Evolutionary conservation across 1,284 basidiomycete genomes (phyloP), one percentile per base, ranked within the genome.

Genomic region (Baeospora myosura): DNA sequence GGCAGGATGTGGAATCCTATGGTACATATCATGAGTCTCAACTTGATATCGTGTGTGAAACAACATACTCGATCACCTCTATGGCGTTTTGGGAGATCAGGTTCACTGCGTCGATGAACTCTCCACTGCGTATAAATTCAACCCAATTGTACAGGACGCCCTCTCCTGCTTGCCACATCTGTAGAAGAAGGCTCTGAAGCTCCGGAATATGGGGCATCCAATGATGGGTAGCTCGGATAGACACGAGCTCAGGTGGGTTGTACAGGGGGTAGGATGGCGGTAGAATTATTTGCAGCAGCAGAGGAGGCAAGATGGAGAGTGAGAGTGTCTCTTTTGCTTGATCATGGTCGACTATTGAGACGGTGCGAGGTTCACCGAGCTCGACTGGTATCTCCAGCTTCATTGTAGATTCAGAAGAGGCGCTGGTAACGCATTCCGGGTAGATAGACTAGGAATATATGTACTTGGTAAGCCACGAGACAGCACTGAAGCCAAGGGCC

Each of bases 111-210:
- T 66, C 54, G 20, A 86, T 56, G 53, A 81, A 81, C 17, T 78
- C 72, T 7, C 78, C 84, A 17, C 67, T 75, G 16, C 76, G 72
- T 40, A 88, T 68, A 57, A 69, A 76, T 55, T 87, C 83, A 29
- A 85, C 67, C 81, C 83, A 85, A 29, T 61, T 65, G 52, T 80
- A 87, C 2, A 88, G 63, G 3, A 80, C 64, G 10, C 72, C 71
- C 43, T 81, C 74, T 6, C 73, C 75, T 17, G 70, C 61, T 31
- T 69, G 62, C 81, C 81, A 86, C 64, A 73, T 71, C 1, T 64
- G 62, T 22, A 60, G 63, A 34, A 88, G 59, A 14, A 55, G 53
- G 16, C 58, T 49, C 17, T 63, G 60, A 4, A 86, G 58, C 6
- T 54, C 56, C 8, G 52, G 38, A 12, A 60, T 52, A 3, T 61